Base-by-base conservation (phyloP, 2,329 filamentous ascomycete species). In the Beauveria rudraprayagi region DNA sequence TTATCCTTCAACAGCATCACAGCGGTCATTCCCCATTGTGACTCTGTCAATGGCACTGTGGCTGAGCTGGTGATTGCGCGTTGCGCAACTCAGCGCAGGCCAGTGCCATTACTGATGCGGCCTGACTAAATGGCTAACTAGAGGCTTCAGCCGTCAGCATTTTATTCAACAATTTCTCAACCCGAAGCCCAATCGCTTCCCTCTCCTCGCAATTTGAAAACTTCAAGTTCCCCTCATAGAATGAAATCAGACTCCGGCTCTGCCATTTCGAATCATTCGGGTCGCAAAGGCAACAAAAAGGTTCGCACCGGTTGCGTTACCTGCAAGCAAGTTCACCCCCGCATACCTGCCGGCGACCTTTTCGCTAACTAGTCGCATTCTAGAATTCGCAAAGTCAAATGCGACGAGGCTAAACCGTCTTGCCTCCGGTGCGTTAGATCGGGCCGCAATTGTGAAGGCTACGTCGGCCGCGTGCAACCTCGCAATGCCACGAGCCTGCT, bases 371-470 rank as follows among this genome's bases (percentile, higher is more conserved):
- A 34, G 30, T 4, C 30, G 10, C 26, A 28, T 8, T 17, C 22
- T 59, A 83, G 80, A 70, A 76, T 81, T 37, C 78, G 81, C 56
- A 80, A 81, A 61, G 77, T 84, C 58, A 84, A 84, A 68, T 85
- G 82, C 67, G 81, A 83, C 64, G 82, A 84, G 70, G 71, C 70
- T 19, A 82, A 80, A 61, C 82, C 82, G 1, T 72, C 69, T 44
- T 85, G 83, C 65, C 69, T 76, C 41, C 77, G 80, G 61, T 85
- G 82, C 66, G 76, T 75, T 40, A 80, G 78, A 61, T 83, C 82
- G 3, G 81, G 82, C 14, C 76, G 82, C 57, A 78, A 76, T 65
- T 85, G 82, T 66, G 82, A 85, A 67, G 83, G 83, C 62, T 84
- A 85, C 61, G 66, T 71, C 10, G 67, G 54, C 59, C 67, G 68